Percentiles rank a stretch among this genome's conserved stretches.
These are phyloP conservation scores for Naganishia cerealis DNA, from an alignment of 1,284 basidiomycete genomes.

Conservation along the genomic window DNA sequence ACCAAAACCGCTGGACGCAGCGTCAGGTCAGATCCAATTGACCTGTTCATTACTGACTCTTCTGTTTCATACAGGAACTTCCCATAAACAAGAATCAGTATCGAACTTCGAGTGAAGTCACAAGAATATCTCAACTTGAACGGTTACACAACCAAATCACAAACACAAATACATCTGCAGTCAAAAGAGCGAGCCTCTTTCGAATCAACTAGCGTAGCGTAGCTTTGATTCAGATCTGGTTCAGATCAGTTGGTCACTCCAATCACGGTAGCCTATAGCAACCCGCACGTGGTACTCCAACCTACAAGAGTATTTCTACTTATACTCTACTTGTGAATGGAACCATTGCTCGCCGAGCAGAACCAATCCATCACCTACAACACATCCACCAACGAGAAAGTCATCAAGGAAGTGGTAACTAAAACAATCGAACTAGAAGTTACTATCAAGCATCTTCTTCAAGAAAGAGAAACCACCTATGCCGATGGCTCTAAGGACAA, in stretches of 20 bases:
- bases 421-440: neutral
- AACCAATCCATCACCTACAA: neutral
- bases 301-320: neutral
- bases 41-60: slow-evolving; percentile 5
- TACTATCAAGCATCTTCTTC: neutral
- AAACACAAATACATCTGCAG: neutral
- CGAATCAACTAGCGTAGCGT: slow-evolving; percentile 26
- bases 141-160: neutral
- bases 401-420: neutral
- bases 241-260: slow-evolving; percentile 5
- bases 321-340: slow-evolving; percentile 3
- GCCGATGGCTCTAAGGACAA: slow-evolving; percentile 23
- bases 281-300: slow-evolving; percentile 17
- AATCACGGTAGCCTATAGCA: slow-evolving; percentile 16
- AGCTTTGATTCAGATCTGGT: neutral
- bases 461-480: slow-evolving; percentile 7
- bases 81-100: neutral
- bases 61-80: too few relatives aligned
- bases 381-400: neutral
- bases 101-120: too few relatives aligned
- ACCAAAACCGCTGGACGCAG: neutral
- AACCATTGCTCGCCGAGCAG: neutral
- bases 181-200: slow-evolving; percentile 5
- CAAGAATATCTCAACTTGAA: too few relatives aligned
- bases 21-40: neutral